Percentiles rank a stretch among this genome's conserved stretches.
Evolutionary conservation across 73 alveolate genomes (phyloP).

Genomic region (Symbiodinium natans): DNA sequence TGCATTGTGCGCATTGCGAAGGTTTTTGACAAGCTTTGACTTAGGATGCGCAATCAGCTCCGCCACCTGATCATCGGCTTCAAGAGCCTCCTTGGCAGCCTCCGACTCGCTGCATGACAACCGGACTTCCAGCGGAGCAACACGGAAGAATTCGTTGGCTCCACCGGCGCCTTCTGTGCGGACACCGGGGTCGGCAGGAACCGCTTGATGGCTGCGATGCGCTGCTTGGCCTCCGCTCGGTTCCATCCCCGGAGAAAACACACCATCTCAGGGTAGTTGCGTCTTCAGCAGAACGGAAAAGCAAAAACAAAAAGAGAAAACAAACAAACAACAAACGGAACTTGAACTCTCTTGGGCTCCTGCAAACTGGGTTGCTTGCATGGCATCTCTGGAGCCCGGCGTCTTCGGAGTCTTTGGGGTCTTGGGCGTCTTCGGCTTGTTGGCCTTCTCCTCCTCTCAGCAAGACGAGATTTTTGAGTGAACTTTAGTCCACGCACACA

Average conservation of each 20-base stretch:
- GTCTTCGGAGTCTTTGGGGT: neutral
- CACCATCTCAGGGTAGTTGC: too few relatives aligned
- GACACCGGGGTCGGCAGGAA: conserved; percentile 59
- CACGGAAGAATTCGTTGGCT: neutral
- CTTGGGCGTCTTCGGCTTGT: conserved; percentile 58
- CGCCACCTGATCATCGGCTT: neutral
- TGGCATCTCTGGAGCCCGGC: neutral
- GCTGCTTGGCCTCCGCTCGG: conserved; percentile 61
- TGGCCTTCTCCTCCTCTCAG: neutral
- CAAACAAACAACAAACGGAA: too few relatives aligned
- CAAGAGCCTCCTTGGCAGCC: neutral
- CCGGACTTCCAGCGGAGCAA: neutral
- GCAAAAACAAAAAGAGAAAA: too few relatives aligned
- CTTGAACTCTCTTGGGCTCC: neutral
- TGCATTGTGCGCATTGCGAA: too few relatives aligned
- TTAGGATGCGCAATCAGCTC: too few relatives aligned
- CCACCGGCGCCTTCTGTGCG: conserved; percentile 63
- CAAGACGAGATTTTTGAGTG: too few relatives aligned
- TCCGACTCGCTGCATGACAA: neutral
- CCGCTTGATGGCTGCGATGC: conserved; percentile 64
- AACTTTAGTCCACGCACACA: neutral
- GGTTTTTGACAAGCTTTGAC: too few relatives aligned
- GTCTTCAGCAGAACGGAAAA: too few relatives aligned
- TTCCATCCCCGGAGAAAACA: too few relatives aligned
- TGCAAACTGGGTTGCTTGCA: neutral